Evolutionary conservation across 139 green algal genomes (phyloP), one percentile per base, ranked within the genome.

Genomic region (Micractinium conductrix): DNA sequence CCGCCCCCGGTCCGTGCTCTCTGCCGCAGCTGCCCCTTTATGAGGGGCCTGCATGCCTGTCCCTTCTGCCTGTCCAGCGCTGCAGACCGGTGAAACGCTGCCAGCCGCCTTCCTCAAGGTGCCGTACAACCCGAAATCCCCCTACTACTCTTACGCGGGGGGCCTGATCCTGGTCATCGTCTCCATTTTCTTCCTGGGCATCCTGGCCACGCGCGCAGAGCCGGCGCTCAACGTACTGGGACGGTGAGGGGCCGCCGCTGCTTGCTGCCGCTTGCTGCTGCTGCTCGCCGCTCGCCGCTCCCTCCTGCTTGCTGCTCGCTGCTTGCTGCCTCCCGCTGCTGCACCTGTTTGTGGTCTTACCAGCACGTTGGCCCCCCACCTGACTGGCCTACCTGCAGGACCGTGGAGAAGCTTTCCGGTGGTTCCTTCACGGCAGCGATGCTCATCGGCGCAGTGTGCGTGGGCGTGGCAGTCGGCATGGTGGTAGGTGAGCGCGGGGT

Each of bases 181-280:
- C 4, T 71, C 81, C 17, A 55, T 90, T 24, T 87, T 80, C 43
- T 74, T 89, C 40, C 70, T 88, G 35, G 88, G 88, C 21, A 68
- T 92, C 2, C 53, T 92, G 65, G 88, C 88, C 38, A 92, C 88
- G 0, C 83, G 84, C 0, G 88, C 85, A 24, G 89, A 93, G 82
- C 89, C 89, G 3, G 89, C 85, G 26, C 81, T 93, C 33, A 90
- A 88, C 35, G 89, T 93, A 78, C 82, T 93, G 50, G 89, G 89
- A 22, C 43, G 68, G 68, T 74, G 68, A 44, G 67, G 30, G n/a
- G n/a, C n/a, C n/a, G n/a, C n/a, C n/a, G n/a, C n/a, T n/a, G n/a
- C n/a, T n/a, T n/a, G n/a, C n/a, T n/a, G n/a, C n/a, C n/a, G n/a
- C n/a, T n/a, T n/a, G n/a, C n/a, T n/a, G n/a, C n/a, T n/a, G n/a